These are phyloP conservation scores for Cercospora zeae-maydis DNA, from an alignment of 2,329 filamentous ascomycete genomes.

Conservation along the genomic window DNA sequence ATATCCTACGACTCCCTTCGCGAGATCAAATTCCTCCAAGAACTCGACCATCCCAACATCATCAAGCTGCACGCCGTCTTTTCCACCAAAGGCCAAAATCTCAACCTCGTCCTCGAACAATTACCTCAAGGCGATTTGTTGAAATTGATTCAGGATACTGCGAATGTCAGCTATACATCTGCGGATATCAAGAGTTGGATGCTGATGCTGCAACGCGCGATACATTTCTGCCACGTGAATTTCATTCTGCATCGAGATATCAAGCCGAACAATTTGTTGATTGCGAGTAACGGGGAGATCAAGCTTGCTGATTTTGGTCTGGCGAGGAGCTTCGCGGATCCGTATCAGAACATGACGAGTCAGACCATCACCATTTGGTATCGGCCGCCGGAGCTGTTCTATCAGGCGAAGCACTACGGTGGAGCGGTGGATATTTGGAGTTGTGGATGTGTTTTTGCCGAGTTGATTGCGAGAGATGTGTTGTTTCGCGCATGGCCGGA, in stretches of 20 bases:
- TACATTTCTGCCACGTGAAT: slow-evolving; percentile 97
- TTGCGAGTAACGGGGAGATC: slow-evolving; percentile 86
- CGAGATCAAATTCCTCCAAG: slow-evolving; percentile 92
- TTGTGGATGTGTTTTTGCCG: slow-evolving; percentile 87
- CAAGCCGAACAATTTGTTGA: slow-evolving; percentile 96
- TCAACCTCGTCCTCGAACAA: slow-evolving; percentile 93
- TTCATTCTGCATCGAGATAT: slow-evolving; percentile 95
- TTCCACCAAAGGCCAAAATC: slow-evolving; percentile 91
- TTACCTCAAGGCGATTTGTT: slow-evolving; percentile 91
- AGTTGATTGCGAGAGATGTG: slow-evolving; percentile 77
- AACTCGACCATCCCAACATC: slow-evolving; percentile 92
- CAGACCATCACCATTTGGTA: slow-evolving; percentile 98
- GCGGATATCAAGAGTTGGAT: slow-evolving; percentile 98
- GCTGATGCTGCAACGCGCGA: slow-evolving; percentile 87
- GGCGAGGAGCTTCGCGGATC: slow-evolving; percentile 83
- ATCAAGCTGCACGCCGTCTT: slow-evolving; percentile 91
- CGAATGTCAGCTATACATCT: slow-evolving; percentile 72
- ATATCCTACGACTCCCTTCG: slow-evolving; percentile 92
- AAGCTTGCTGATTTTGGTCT: slow-evolving; percentile 98
- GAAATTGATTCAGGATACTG: slow-evolving; percentile 83
- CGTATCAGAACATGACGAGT: slow-evolving; percentile 78
- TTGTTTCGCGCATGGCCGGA: slow-evolving; percentile 69
- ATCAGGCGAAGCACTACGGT: slow-evolving; percentile 82
- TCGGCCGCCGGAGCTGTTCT: slow-evolving; percentile 87
- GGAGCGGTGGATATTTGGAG: slow-evolving; percentile 94